phyloP scores from a whole-genome alignment of 176 grass and related monocot genomes.

The Saccharum spontaneum region DNA sequence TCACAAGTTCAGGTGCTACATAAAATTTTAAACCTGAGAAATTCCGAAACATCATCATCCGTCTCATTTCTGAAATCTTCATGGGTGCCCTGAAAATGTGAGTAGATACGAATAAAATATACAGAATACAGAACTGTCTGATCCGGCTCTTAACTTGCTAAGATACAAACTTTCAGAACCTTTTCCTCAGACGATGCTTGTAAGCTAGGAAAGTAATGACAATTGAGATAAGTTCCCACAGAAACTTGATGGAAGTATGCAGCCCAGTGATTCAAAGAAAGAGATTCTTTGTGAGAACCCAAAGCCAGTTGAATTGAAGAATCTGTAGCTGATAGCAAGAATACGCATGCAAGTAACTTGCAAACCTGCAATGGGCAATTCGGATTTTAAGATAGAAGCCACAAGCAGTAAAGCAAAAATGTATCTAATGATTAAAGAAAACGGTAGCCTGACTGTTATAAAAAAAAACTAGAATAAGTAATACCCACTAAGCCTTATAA shows the following conservation, averaged over 20 bases:
- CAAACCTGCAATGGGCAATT: conserved; percentile 53
- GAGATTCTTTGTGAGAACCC: conserved; percentile 45
- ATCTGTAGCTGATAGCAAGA: conserved; percentile 68
- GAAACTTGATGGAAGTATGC: conserved; percentile 89
- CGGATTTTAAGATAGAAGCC: conserved; percentile 5
- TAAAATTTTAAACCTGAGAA: conserved; percentile 54
- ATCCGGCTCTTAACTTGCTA: conserved; percentile 6
- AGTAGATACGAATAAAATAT: conserved; percentile 32
- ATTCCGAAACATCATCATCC: conserved; percentile 17
- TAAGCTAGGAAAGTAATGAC: conserved; percentile 41
- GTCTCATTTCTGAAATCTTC: conserved; percentile 27
- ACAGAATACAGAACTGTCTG: background rate
- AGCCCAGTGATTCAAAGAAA: conserved; percentile 83
- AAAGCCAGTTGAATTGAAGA: conserved; percentile 46
- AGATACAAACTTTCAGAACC: conserved; percentile 39
- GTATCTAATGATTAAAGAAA: conserved; percentile 13
- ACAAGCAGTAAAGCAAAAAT: background rate
- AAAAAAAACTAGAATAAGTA: conserved; percentile 1
- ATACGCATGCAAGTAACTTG: conserved; percentile 70
- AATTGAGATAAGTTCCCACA: conserved; percentile 61
- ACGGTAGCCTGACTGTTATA: background rate
- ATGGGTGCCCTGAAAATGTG: conserved; percentile 39
- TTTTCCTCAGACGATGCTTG: conserved; percentile 15
- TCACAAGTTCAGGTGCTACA: conserved; percentile 1
- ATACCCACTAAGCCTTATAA: conserved; percentile 23